phyloP scores from a whole-genome alignment of 208 protist species.

The Trypanosoma caninum region DNA sequence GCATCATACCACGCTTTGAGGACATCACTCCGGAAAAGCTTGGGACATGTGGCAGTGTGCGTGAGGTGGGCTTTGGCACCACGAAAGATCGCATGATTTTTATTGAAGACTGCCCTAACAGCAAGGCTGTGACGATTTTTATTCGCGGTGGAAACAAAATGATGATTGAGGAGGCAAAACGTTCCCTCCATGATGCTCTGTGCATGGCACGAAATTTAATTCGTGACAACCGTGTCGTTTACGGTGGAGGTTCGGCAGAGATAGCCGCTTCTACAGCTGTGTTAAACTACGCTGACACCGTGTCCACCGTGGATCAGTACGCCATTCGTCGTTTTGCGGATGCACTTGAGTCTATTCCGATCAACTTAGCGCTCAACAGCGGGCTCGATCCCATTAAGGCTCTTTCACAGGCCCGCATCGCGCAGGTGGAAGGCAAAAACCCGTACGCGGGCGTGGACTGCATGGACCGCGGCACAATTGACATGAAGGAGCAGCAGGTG shows the following conservation, averaged over 20 bases:
- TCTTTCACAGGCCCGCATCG: slow-evolving; percentile 95
- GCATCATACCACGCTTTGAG: slow-evolving; percentile 99
- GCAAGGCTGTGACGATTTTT: slow-evolving; percentile 99
- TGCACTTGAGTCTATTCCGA: slow-evolving; percentile 98
- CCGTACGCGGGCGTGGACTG: slow-evolving; percentile 98
- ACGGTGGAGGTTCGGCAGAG: slow-evolving; percentile 99
- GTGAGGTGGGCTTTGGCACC: slow-evolving; percentile 95
- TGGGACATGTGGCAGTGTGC: slow-evolving; percentile 88
- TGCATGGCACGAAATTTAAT: slow-evolving; percentile 99
- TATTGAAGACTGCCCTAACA: slow-evolving; percentile 99
- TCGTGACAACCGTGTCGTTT: slow-evolving; percentile 99
- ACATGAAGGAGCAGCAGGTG: slow-evolving; percentile 98
- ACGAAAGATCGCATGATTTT: slow-evolving; percentile 99
- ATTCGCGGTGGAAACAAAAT: slow-evolving; percentile 99
- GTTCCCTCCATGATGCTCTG: slow-evolving; percentile 99
- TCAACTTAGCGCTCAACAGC: slow-evolving; percentile 99
- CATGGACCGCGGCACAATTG: slow-evolving; percentile 91
- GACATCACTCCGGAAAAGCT: slow-evolving; percentile 98
- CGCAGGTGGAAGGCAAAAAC: slow-evolving; percentile 95
- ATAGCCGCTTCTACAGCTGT: slow-evolving; percentile 97
- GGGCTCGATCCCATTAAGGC: slow-evolving; percentile 96
- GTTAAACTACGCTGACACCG: slow-evolving; percentile 87
- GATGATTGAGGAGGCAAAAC: slow-evolving; percentile 99
- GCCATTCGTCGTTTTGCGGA: slow-evolving; percentile 99
- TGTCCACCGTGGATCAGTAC: slow-evolving; percentile 97